Evolutionary conservation across 495 filamentous ascomycete species (phyloP), one percentile per base, ranked within the genome.

Genomic region (Penicillium lividum): DNA sequence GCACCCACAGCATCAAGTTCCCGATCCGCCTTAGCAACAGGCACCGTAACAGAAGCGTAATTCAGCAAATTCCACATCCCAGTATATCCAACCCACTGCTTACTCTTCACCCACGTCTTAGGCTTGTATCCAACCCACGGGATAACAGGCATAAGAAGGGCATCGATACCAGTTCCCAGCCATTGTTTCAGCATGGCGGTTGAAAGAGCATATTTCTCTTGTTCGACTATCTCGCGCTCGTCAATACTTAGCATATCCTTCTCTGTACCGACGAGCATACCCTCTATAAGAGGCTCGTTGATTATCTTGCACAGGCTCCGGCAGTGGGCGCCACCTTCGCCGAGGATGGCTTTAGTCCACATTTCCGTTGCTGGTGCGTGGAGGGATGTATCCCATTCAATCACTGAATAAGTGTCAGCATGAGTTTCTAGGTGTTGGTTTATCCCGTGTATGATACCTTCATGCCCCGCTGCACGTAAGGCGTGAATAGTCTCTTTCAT

Each of bases 31-130:
- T 68, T 73, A 1, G 70, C 68, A 22, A 80, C 75, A 0, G 84
- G 85, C 58, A 86, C 80, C 0, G 82, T 76, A 2, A 83, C 57
- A 31, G 73, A 80, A 1, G 84, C 86, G 64, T 87, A 89, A 60
- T 88, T 82, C 0, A 89, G 63, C 27, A 89, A 56, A 63, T 91
- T 89, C 84, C 84, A 91, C 60, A 88, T 78, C 5, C 71, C 68
- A 0, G 85, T 87, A 57, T 89, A 91, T 0, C 78, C 77, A 72
- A 85, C 79, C 66, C 83, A 88, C 45, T 78, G 78, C 5, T 76
- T 70, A 10, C 78, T 83, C 27, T 77, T 73, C n/a, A 84, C 67
- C 73, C 74, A 77, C 0, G 66, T 67, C 50, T 71, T 68, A 7
- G 80, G 68, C 65, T 71, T 49, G 74, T 81, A 58, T 73, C 84